Conservation (phyloP, 192 early-diverging fungal genomes). For the Entomortierella beljakovae region DNA sequence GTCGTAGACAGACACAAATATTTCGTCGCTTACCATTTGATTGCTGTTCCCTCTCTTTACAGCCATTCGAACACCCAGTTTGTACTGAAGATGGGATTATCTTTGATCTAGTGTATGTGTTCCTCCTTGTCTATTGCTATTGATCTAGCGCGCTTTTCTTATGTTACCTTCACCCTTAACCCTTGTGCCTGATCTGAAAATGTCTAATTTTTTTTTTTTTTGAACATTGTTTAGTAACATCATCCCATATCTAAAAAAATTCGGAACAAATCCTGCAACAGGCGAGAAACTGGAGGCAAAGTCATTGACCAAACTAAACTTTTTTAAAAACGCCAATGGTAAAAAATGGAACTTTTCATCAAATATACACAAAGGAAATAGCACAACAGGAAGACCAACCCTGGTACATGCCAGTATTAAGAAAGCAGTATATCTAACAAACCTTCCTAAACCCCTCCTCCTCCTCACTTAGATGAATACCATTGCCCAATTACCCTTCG, state of each 20-base stretch:
- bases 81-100: constrained; percentile 89
- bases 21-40: constrained; percentile 85
- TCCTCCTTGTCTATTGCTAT: background rate
- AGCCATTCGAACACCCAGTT: constrained; percentile 87
- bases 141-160: background rate
- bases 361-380: too few species aligned
- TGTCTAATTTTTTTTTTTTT: background rate
- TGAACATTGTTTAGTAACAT: constrained; percentile 68
- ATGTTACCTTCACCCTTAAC: background rate
- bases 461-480: constrained; percentile 68
- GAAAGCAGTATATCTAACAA: background rate
- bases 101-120: constrained; percentile 80
- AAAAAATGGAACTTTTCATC: background rate
- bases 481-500: constrained; percentile 93
- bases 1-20: constrained; percentile 61
- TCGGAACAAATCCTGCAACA: constrained; percentile 88
- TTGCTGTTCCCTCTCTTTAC: constrained; percentile 92
- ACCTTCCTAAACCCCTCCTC: background rate
- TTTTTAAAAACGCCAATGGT: constrained; percentile 82
- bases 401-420: background rate
- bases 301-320: constrained; percentile 81
- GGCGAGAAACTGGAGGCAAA: constrained; percentile 79
- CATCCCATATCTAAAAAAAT: constrained; percentile 81
- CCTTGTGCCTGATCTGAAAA: background rate
- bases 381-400: too few species aligned